Base-by-base conservation (phyloP, 176 grass and related monocot genomes). In the Otatea glauca region DNA sequence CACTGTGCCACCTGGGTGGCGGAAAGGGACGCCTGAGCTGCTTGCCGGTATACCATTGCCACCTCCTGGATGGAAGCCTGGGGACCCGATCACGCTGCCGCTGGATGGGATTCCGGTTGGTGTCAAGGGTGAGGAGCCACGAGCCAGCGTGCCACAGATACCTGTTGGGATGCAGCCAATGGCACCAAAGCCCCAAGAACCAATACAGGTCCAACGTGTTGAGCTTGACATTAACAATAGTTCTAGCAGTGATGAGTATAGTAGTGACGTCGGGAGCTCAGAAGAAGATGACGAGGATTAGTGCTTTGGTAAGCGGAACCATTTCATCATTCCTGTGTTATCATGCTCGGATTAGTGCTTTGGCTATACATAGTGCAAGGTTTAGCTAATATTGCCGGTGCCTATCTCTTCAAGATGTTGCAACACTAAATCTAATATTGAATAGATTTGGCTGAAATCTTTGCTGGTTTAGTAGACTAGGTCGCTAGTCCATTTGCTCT, bases 211-310 rank as follows among this genome's bases (percentile, higher is more conserved):
- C 16, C 47, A 29, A 25, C 27, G 84, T 86, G 93, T 99, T 68
- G 84, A 86, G 50, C 96, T 99, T 84, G 96, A 99, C 85, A 92
- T 99, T 75, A 65, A n/a, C 35, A 79, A 81, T 79, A 88, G 86
- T 87, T 86, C 92, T 75, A 99, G 93, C 82, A 96, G 90, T 24
- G 96, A 96, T 27, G 96, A 99, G 71, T 92, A 96, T 66, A 99
- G 91, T 82, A 94, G 93, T 50, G 96, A 99, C 0, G 91, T 79
- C 0, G 91, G 88, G 70, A 98, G 93, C 88, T 99, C 96, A 50
- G 96, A 95, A 45, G 96, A 99, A 79, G 96, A 99, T 27, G 94
- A 97, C 39, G 96, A 99, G 89, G 93, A 99, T 65, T 99, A 78
- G 66, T 89, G 71, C 73, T 77, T 41, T 20, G 42, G 89, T 93